Evolutionary conservation across 1,284 basidiomycete genomes (phyloP), one percentile per base, ranked within the genome.

Genomic region (Ustilago loliicola): DNA sequence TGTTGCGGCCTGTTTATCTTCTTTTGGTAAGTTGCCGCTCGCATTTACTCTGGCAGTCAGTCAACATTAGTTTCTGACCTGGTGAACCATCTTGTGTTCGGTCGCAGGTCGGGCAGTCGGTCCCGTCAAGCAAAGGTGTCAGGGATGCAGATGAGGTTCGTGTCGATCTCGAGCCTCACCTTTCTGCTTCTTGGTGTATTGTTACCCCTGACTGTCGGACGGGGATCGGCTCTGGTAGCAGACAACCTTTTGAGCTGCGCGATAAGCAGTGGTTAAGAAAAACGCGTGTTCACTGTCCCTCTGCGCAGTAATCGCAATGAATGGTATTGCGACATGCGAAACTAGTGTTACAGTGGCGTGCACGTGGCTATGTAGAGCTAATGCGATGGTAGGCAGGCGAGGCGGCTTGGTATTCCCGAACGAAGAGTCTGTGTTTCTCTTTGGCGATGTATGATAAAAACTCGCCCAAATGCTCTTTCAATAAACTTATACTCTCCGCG

Each of bases 381-480:
- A 93, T 88, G 82, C 92, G 93, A 84, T 93, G 91, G 83, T 94
- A 94, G 73, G 91, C 89, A 54, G 91, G 81, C 77, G 90, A 91
- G 8, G 93, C 90, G 51, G 89, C 90, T 74, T 93, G 91, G 86
- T 95, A 95, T 83, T 93, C 91, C 54, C 88, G 85, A 65, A 90
- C 89, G 85, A 95, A 94, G 66, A 94, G 84, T 52, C 90, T 88
- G 11, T 90, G 88, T 66, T 90, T 90, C 78, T 93, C 91, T 66
- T 88, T 87, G 66, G 90, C 89, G 89, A 94, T 90, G 87, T 90
- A 94, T 27, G 92, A 94, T 83, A 98, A 89, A 68, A 99, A 89
- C 82, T 97, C 94, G 75, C 93, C 93, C 68, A 95, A 91, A 86
- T 98, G 96, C 79, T 98, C 95, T 77, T 92, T 90, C 17, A 99